Conservation (phyloP, 202 grass and related monocot genomes). For the Zoysia matrella region DNA sequence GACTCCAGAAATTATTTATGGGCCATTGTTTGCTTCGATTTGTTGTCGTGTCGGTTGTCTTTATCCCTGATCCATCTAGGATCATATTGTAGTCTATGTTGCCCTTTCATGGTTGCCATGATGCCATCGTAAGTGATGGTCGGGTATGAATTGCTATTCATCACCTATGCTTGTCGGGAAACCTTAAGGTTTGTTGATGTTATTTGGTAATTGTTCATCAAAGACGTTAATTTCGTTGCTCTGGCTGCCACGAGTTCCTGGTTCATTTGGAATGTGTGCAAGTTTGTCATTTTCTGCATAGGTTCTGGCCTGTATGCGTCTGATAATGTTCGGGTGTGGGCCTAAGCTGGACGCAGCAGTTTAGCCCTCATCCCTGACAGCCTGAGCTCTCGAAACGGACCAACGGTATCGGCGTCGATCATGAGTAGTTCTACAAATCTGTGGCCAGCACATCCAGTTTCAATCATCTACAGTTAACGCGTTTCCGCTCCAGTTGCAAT, state of each 20-base stretch:
- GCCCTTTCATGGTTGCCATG: conserved; percentile 31
- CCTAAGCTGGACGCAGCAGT: too few species aligned
- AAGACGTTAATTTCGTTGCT: conserved; percentile 16
- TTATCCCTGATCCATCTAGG: conserved; percentile 57
- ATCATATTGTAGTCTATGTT: conserved; percentile 46
- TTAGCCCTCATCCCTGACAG: too few species aligned
- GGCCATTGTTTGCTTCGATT: conserved; percentile 53
- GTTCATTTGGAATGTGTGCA: neutral
- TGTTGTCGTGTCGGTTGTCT: conserved; percentile 51
- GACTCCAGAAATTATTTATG: conserved; percentile 38
- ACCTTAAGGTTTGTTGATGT: conserved; percentile 31
- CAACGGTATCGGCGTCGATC: too few species aligned
- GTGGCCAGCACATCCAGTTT: too few species aligned
- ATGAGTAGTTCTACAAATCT: too few species aligned
- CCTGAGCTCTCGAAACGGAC: too few species aligned
- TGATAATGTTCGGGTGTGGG: neutral
- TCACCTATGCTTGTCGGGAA: conserved; percentile 49
- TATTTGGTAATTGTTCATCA: conserved; percentile 48
- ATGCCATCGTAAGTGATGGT: conserved; percentile 25
- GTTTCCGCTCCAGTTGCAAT: too few species aligned
- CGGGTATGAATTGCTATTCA: conserved; percentile 37
- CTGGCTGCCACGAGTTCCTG: neutral
- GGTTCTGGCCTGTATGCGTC: neutral
- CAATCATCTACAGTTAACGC: too few species aligned
- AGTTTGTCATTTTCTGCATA: neutral